These are phyloP conservation scores for Piromyces finnis DNA, from an alignment of 192 early-diverging fungal genomes.

Conservation along the genomic window DNA sequence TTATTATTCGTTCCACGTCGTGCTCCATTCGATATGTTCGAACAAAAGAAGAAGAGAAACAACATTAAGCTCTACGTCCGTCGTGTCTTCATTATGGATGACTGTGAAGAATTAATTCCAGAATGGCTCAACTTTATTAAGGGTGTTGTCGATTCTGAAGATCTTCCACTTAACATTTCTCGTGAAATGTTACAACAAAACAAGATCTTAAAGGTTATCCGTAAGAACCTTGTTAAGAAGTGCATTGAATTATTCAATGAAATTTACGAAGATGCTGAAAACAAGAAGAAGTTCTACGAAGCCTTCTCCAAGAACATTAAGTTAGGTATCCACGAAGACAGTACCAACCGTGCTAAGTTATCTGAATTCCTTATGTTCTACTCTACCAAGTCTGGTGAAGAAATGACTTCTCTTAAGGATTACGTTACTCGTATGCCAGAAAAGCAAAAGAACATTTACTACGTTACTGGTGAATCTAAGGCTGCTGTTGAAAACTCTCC, in stretches of 20 bases:
- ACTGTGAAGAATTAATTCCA: constrained; percentile 98
- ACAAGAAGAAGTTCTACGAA: constrained; percentile 91
- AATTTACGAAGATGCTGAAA: constrained; percentile 96
- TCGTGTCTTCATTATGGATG: constrained; percentile 99
- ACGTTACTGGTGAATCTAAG: constrained; percentile 92
- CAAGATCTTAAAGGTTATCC: constrained; percentile 98
- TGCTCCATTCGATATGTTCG: constrained; percentile 95
- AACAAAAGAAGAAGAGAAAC: constrained; percentile 98
- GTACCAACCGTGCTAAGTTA: constrained; percentile 90
- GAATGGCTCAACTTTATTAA: constrained; percentile 99
- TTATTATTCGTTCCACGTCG: constrained; percentile 92
- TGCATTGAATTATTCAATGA: constrained; percentile 94
- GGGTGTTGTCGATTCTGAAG: constrained; percentile 99
- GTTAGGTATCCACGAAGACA: constrained; percentile 97
- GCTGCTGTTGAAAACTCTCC: constrained; percentile 90
- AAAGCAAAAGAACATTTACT: constrained; percentile 99
- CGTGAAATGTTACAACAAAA: constrained; percentile 99
- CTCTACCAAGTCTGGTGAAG: constrained; percentile 98
- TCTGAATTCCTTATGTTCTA: constrained; percentile 92
- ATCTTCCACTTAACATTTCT: constrained; percentile 98
- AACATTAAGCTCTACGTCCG: constrained; percentile 99
- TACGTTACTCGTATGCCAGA: constrained; percentile 99
- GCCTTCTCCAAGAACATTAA: constrained; percentile 99
- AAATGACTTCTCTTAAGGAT: constrained; percentile 97
- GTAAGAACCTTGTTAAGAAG: constrained; percentile 99